Base-by-base conservation (phyloP, 2,329 filamentous ascomycete species). In the Ophiostoma ips region DNA sequence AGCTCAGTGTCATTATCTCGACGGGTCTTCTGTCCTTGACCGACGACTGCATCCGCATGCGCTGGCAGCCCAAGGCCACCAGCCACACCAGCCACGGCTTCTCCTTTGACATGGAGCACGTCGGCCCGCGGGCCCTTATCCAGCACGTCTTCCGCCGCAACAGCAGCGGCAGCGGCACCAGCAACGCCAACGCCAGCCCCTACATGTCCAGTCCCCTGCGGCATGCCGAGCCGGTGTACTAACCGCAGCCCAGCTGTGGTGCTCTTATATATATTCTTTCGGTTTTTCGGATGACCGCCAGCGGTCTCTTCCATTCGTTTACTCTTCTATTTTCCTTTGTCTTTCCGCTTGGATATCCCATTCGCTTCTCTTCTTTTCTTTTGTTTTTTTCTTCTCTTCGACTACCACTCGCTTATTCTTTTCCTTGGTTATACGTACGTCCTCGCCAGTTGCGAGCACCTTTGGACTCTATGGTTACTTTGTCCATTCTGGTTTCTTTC, bases 21-120 rank as follows among this genome's bases (percentile, higher is more conserved):
- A 92, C 88, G n/a, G 90, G 90, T 21, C 76, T 96, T 57, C 81
- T 94, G 58, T 79, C 85, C 8, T 77, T 96, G 41, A 83, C 94
- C 48, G 90, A 96, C 61, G 87, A 96, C 67, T 87, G 81, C 68
- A 95, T 96, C 70, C 85, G 86, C 65, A 75, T 79, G 54, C 79
- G 77, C 52, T 92, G 87, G 78, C 79, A 71, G 36, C 70, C 69
- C 60, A 74, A 70, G 58, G 52, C 59, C 13, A 11, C 7, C 66
- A 65, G 49, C 66, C 67, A 53, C 60, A 63, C 24, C 56, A 68
- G 16, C 64, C 66, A 2, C 56, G 65, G 55, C 60, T 61, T 37
- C 54, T 56, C 58, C 55, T 58, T 58, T 52, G 61, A 59, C 49
- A 58, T 68, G 38, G 65, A 67, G 53, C 62, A 64, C 46, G 57